Evolutionary conservation across 257 asterid species (phyloP).

Genomic region (Capsicum chinense): DNA sequence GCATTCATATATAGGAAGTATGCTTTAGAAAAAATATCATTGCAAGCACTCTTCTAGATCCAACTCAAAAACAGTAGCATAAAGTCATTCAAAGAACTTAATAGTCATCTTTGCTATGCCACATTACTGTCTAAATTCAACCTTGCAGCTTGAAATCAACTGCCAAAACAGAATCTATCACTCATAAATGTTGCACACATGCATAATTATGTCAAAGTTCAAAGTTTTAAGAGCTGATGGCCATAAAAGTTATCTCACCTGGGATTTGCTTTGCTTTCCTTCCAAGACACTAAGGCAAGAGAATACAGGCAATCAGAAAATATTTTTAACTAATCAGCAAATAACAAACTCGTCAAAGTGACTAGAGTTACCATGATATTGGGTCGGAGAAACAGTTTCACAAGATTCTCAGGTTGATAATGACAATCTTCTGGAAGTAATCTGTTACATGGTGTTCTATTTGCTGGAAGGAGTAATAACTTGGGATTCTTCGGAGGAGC

Average conservation of each 20-base stretch:
- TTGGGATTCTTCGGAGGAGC: constrained; percentile 90
- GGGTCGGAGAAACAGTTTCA: constrained; percentile 87
- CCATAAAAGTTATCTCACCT: constrained; percentile 49
- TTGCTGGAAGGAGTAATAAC: constrained; percentile 73
- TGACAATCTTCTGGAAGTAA: constrained; percentile 98
- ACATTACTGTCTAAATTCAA: background rate
- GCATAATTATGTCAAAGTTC: background rate
- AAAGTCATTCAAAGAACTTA: constrained; percentile 11
- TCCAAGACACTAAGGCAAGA: constrained; percentile 79
- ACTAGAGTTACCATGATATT: constrained; percentile 65
- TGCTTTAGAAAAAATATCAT: background rate
- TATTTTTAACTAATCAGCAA: background rate
- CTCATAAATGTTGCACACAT: background rate
- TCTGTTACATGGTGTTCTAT: constrained; percentile 66
- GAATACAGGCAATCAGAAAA: constrained; percentile 33
- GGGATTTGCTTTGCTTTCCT: constrained; percentile 60
- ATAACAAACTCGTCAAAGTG: constrained; percentile 18
- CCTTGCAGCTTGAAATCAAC: constrained; percentile 7
- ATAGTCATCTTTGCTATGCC: background rate
- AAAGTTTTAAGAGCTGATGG: background rate
- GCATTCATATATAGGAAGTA: background rate
- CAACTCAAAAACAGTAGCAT: constrained; percentile 10
- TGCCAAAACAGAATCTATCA: background rate
- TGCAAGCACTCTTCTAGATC: background rate
- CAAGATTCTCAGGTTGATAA: constrained; percentile 94